Percentiles rank a stretch among this genome's conserved stretches.
phyloP scores from a whole-genome alignment of 83 land plant genomes.

The Picea mariana region DNA sequence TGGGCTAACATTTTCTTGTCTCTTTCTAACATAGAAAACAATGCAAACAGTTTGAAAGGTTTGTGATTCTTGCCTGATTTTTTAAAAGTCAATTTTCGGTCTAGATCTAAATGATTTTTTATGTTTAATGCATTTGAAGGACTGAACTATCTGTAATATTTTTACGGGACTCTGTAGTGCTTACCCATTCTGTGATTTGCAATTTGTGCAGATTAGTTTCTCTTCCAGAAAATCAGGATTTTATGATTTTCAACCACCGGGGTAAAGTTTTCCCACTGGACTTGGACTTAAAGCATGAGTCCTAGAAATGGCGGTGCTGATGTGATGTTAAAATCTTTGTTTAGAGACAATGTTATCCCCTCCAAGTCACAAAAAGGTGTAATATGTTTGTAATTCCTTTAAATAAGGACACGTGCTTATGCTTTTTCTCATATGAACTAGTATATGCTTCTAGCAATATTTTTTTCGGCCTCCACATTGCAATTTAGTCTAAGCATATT shows the following conservation, averaged over 20 bases:
- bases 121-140: too few relatives aligned
- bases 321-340: too few relatives aligned
- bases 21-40: neutral
- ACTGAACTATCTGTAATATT: neutral
- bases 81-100: neutral
- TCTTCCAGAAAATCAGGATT: slow-evolving; percentile 61
- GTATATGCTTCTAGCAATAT: too few relatives aligned
- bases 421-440: too few relatives aligned
- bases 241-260: slow-evolving; percentile 83
- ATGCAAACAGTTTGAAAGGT: neutral
- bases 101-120: neutral
- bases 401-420: too few relatives aligned
- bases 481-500: too few relatives aligned
- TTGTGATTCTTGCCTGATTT: neutral
- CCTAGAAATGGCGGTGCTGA: too few relatives aligned
- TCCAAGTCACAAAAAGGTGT: too few relatives aligned
- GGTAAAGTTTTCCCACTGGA: slow-evolving; percentile 40
- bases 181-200: neutral
- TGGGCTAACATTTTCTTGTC: neutral
- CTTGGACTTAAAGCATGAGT: too few relatives aligned
- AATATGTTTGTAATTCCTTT: too few relatives aligned
- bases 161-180: neutral
- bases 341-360: too few relatives aligned
- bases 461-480: too few relatives aligned
- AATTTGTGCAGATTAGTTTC: slow-evolving; percentile 53